Conservation (phyloP, 768 basidiomycete species). For the Lentinula detonsa region DNA sequence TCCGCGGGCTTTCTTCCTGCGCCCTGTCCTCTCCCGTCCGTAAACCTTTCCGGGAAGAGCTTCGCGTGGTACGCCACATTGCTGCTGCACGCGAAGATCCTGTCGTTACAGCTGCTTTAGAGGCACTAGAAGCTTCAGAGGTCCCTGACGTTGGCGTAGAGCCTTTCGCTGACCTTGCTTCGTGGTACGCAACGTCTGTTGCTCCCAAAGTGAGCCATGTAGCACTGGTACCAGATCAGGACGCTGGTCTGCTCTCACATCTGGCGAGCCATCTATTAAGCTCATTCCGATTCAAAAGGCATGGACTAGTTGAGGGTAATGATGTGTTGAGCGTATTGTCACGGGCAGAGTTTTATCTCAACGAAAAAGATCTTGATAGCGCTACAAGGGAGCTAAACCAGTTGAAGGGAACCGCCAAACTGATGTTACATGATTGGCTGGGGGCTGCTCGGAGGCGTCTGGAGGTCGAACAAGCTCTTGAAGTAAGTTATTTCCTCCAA, state of each 20-base stretch:
- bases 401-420: constrained; percentile 74
- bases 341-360: constrained; percentile 82
- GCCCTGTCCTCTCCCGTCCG: constrained; percentile 62
- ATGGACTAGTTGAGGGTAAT: constrained; percentile 71
- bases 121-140: constrained; percentile 62
- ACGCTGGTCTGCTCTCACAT: constrained; percentile 85
- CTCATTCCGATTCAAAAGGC: constrained; percentile 70
- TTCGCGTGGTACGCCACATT: constrained; percentile 75
- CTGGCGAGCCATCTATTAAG: constrained; percentile 77
- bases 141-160: constrained; percentile 80
- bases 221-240: constrained; percentile 87
- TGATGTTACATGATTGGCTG: constrained; percentile 81
- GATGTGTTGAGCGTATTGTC: constrained; percentile 87
- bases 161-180: constrained; percentile 81
- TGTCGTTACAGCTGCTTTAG: constrained; percentile 59
- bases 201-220: constrained; percentile 80
- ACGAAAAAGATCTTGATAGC: constrained; percentile 87
- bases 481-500: constrained; percentile 39
- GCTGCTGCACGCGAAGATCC: constrained; percentile 67
- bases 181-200: constrained; percentile 87
- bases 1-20: constrained; percentile 69
- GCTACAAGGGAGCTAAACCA: constrained; percentile 92
- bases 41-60: constrained; percentile 85
- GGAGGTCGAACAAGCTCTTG: constrained; percentile 88
- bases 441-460: constrained; percentile 81